Evolutionary conservation across 2,329 filamentous ascomycete genomes (phyloP), one percentile per base, ranked within the genome.

Genomic region (Cladosporium sp.): DNA sequence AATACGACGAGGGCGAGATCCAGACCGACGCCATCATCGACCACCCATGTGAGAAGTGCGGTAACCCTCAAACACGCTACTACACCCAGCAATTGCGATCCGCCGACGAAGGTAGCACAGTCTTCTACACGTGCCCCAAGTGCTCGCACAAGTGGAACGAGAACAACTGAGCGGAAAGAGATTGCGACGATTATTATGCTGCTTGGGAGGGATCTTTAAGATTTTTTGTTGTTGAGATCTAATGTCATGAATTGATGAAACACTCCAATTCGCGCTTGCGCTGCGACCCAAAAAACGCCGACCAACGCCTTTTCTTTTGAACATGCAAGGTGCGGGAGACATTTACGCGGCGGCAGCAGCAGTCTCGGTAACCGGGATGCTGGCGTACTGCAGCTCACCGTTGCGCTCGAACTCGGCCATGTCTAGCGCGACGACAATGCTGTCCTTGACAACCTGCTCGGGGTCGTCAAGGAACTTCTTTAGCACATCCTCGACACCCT

Each of bases 341-440:
- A 30, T 30, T 24, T 59, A 65, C 38, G 63, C 63, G 21, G 66
- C 69, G 32, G 57, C 57, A 57, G 61, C 61, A 34, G 51, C 51
- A 34, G 61, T 57, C 47, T 62, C 59, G 7, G 28, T 62, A 14
- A 74, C 70, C 24, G 93, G 94, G 71, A 98, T 90, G 74, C 97
- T 85, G 57, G 95, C 95, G 83, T 99, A 99, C 77, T 99, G 93
- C 36, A 88, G 82, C 79, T 97, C 88, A 51, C 92, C 91, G 72
- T 88, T 91, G 83, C 91, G 92, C 84, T 99, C 95, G 75, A 92
- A 97, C 76, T 97, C 94, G 12, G 93, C 95, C 92, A 99, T 99
- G 79, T 99, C 95, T 71, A 99, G 84, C 54, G 95, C 95, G 65
- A 99, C 95, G 73, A 97, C 88, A 47, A 97, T 89, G 78, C 94